These are phyloP conservation scores for Apiospora sp. DNA, from an alignment of 2,329 filamentous ascomycete genomes.

Conservation along the genomic window DNA sequence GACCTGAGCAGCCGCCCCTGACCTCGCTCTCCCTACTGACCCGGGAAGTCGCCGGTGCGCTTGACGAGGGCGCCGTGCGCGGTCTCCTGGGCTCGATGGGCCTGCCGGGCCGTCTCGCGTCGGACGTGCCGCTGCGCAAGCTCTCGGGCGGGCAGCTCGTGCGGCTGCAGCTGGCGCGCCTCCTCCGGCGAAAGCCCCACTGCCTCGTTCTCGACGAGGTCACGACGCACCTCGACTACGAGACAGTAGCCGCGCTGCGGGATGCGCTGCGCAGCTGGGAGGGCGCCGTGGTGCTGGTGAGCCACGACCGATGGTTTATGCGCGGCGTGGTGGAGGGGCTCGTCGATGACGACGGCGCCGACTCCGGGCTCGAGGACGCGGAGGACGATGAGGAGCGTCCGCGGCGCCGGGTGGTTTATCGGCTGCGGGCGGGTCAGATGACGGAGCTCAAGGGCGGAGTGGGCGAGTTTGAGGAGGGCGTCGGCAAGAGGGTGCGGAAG, in stretches of 20 bases:
- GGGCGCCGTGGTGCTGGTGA: constrained; percentile 79
- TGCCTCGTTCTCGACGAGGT: constrained; percentile 81
- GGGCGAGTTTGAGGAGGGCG: constrained; percentile 68
- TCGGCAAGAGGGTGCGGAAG: constrained; percentile 63
- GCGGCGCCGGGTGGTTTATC: constrained; percentile 65
- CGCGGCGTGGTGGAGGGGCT: constrained; percentile 74
- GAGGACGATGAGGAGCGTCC: constrained; percentile 50
- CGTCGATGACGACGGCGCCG: constrained; percentile 48
- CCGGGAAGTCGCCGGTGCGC: constrained; percentile 56
- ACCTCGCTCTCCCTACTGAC: constrained; percentile 73
- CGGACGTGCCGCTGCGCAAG: constrained; percentile 75
- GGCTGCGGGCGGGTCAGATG: constrained; percentile 66
- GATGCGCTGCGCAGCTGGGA: constrained; percentile 72
- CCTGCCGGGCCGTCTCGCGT: constrained; percentile 73
- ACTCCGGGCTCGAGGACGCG: constrained; percentile 34
- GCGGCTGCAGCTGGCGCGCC: constrained; percentile 67
- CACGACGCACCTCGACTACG: constrained; percentile 85
- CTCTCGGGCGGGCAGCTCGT: constrained; percentile 84
- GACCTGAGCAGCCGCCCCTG: constrained; percentile 50
- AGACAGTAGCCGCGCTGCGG: constrained; percentile 78
- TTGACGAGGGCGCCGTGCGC: constrained; percentile 73
- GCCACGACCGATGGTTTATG: constrained; percentile 85
- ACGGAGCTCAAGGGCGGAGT: constrained; percentile 66
- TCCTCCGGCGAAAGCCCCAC: constrained; percentile 75
- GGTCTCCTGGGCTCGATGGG: constrained; percentile 73